Evolutionary conservation across 176 grass and related monocot genomes (phyloP).

Genomic region (Avena eriantha): DNA sequence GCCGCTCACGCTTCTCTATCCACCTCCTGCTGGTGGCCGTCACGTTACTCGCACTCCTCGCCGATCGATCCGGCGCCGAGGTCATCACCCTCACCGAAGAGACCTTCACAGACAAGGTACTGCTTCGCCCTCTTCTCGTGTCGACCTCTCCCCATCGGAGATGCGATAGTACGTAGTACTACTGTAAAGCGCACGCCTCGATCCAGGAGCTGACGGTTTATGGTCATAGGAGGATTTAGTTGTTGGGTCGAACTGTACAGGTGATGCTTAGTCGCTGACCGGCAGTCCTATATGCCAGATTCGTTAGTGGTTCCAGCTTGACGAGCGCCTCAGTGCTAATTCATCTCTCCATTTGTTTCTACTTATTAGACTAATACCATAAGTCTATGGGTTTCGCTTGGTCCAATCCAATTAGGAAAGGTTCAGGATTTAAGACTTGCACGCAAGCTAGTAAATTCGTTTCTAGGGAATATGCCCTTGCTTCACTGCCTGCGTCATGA

Average conservation of each 20-base stretch:
- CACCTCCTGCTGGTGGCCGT: constrained; percentile 30
- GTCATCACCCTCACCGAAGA: constrained; percentile 89
- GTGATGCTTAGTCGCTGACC: not conserved
- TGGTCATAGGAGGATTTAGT: not conserved
- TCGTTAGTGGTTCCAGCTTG: not conserved
- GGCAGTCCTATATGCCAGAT: not conserved
- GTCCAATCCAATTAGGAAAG: not conserved
- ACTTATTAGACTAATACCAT: not conserved
- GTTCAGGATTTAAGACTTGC: not conserved
- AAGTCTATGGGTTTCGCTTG: not conserved
- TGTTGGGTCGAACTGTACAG: not conserved
- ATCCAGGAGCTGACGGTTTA: not conserved
- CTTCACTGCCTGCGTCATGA: not conserved
- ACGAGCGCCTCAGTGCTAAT: not conserved
- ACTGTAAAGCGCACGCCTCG: not conserved
- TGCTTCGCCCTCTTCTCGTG: not conserved
- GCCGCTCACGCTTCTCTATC: constrained; percentile 38
- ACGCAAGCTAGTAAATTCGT: not conserved
- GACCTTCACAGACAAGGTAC: constrained; percentile 92
- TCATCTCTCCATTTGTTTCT: not conserved
- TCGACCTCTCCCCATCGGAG: not conserved
- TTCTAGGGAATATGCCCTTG: not conserved
- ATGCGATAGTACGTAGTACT: too few species aligned
- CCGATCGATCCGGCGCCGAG: constrained; percentile 53
- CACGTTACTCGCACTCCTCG: constrained; percentile 2